phyloP scores from a whole-genome alignment of 805 yeast genomes.

The Metschnikowia gruessii region DNA sequence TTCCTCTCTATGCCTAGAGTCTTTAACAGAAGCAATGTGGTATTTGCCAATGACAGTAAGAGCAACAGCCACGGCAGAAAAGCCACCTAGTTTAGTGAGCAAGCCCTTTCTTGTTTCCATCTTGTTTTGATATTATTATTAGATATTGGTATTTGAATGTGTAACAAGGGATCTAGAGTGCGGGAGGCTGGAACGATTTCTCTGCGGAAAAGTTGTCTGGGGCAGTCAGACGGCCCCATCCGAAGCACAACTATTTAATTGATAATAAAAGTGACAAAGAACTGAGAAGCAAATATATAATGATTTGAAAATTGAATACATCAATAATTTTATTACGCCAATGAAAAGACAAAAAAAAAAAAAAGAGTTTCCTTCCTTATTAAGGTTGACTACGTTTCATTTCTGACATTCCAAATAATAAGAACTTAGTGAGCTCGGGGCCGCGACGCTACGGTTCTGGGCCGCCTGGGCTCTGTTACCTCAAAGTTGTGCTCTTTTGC shows the following conservation, averaged over 20 bases:
- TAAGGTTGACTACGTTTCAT: too few species aligned
- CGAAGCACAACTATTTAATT: too few species aligned
- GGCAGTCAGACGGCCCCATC: neutral
- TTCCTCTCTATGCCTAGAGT: slow-evolving; percentile 33
- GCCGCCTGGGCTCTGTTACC: neutral
- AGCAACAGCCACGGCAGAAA: slow-evolving; percentile 30
- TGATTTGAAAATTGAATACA: too few species aligned
- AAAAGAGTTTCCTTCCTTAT: too few species aligned
- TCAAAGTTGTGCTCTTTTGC: slow-evolving; percentile 1
- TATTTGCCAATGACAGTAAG: slow-evolving; percentile 35
- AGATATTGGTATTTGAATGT: neutral
- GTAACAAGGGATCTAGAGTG: too few species aligned
- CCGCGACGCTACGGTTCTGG: neutral
- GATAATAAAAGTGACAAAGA: too few species aligned
- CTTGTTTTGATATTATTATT: neutral
- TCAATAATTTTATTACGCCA: too few species aligned
- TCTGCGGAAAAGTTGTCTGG: neutral
- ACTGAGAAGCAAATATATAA: too few species aligned
- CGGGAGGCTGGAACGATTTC: neutral
- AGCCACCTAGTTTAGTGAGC: slow-evolving; percentile 33
- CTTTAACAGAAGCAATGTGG: slow-evolving; percentile 34
- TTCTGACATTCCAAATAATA: neutral
- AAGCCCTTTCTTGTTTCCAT: slow-evolving; percentile 40
- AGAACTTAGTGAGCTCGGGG: neutral
- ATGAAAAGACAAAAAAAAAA: too few species aligned